Base-by-base conservation (phyloP, 1,284 basidiomycete genomes). In the Sanghuangporus weigelae region DNA sequence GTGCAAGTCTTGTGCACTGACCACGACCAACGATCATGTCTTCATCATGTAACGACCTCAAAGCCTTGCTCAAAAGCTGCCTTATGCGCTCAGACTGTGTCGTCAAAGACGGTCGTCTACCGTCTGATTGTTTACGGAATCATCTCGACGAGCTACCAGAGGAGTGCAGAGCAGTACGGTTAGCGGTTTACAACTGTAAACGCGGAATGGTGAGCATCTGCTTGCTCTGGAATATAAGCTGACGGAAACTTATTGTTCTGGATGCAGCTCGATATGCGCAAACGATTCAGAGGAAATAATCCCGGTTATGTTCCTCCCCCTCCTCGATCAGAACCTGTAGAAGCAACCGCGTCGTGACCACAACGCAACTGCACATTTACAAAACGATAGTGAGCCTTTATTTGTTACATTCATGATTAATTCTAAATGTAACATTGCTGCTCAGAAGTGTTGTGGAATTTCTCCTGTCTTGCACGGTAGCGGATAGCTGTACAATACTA, bases 101-200 rank as follows among this genome's bases (percentile, higher is more conserved):
- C 48, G 73, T 89, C 23, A 90, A 90, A 71, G 79, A 91, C 57
- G 85, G 86, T 7, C 75, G 78, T 60, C 76, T 89, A 21, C 91
- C 92, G 3, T 92, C 90, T 0, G 87, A 91, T 54, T 95, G 92
- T 75, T 79, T 95, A 61, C 85, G 82, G 69, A 73, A 90, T 40
- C 89, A 93, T 73, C 77, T 76, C 26, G 77, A 86, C 65, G 87
- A 92, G 68, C 78, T 95, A 39, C 92, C 92, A 7, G 84, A 89
- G 69, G 80, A 87, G 69, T 95, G 92, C 72, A 82, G 84, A 70
- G 81, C 84, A 21, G 75, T 95, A 60, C 80, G 92, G 58, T 85
- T 84, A 71, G 90, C 92, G 4, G 87, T 89, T 1, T 93, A 90
- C 69, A 91, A 95, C 69, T 95, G 92, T 76, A 95, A 95, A 74